phyloP scores from a whole-genome alignment of 176 grass and related monocot genomes.

The Bolboschoenus planiculmis region DNA sequence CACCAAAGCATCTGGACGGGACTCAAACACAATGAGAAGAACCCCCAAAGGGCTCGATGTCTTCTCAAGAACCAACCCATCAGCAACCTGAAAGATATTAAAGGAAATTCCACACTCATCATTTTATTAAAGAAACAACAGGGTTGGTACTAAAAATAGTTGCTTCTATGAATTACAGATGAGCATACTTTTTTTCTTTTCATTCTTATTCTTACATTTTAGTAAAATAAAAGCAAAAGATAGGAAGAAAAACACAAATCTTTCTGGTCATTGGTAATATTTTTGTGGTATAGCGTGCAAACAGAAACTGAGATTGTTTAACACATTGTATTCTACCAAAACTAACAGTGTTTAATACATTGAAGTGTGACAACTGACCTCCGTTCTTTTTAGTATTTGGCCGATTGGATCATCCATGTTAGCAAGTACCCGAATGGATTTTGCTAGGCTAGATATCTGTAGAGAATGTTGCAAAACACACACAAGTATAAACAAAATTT shows the following conservation, averaged over 20 bases:
- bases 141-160: background rate
- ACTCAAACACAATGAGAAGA: slow-evolving; percentile 91
- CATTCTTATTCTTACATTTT: background rate
- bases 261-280: background rate
- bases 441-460: slow-evolving; percentile 83
- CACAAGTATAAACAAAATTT: slow-evolving; percentile 7
- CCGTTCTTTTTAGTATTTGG: slow-evolving; percentile 59
- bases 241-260: background rate
- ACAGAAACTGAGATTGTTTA: background rate
- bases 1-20: slow-evolving; percentile 90
- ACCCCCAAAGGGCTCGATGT: slow-evolving; percentile 83
- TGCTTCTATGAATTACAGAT: background rate
- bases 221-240: background rate
- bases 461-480: slow-evolving; percentile 9
- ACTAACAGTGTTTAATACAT: no score
- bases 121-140: background rate
- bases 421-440: slow-evolving; percentile 77
- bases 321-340: slow-evolving; percentile 12
- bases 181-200: background rate
- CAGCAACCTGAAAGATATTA: slow-evolving; percentile 56
- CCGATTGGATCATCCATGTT: slow-evolving; percentile 91
- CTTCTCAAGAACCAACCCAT: slow-evolving; percentile 75
- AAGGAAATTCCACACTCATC: background rate
- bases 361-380: slow-evolving; percentile 40
- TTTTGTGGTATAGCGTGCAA: background rate